These are phyloP conservation scores for Ilyonectria mors-panacis DNA, from an alignment of 2,329 filamentous ascomycete genomes.

Conservation along the genomic window DNA sequence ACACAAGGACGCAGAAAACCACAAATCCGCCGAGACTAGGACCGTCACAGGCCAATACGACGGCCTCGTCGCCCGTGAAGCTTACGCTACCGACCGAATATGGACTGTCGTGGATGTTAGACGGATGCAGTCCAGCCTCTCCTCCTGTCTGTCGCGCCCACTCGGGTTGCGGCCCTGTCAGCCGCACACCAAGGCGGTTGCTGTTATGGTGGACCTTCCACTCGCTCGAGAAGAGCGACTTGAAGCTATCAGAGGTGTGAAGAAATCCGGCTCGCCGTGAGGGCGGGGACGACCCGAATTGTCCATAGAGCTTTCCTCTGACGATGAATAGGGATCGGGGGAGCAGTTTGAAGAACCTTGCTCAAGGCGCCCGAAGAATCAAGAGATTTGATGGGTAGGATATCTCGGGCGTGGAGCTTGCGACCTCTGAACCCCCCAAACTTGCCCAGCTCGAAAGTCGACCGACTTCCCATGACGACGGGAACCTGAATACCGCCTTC, in stretches of 20 bases:
- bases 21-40: constrained; percentile 60
- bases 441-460: constrained; percentile 51
- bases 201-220: constrained; percentile 60
- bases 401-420: constrained; percentile 50
- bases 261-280: constrained; percentile 56
- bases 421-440: constrained; percentile 55
- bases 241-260: constrained; percentile 52
- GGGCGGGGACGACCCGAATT: constrained; percentile 56
- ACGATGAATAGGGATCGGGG: constrained; percentile 40
- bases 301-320: constrained; percentile 48
- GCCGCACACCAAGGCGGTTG: constrained; percentile 57
- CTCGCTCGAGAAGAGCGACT: constrained; percentile 50
- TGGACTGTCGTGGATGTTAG: constrained; percentile 58
- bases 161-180: constrained; percentile 54
- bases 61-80: constrained; percentile 60
- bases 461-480: constrained; percentile 50
- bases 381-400: constrained; percentile 42
- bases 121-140: constrained; percentile 57
- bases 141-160: constrained; percentile 57
- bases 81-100: constrained; percentile 60
- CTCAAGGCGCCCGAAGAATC: background rate
- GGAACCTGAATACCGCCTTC: constrained; percentile 54
- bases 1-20: constrained; percentile 55
- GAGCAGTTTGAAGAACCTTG: background rate
- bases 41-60: constrained; percentile 57